Evolutionary conservation across 1,139 yeast species (phyloP).

Genomic region (Hemisphaericaspora subhashii): DNA sequence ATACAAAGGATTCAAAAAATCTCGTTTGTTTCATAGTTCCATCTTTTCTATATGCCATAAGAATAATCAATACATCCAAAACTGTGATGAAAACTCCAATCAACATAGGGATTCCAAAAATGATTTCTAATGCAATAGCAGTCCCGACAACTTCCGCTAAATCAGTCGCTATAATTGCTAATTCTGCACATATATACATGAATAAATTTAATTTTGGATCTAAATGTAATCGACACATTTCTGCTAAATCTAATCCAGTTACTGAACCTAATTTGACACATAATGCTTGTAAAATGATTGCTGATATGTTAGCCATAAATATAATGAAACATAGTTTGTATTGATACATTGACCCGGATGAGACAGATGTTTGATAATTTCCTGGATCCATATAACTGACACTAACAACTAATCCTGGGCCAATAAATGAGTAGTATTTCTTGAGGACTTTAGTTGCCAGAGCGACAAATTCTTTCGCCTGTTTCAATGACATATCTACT

Average conservation of each 20-base stretch:
- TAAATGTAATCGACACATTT: constrained; percentile 67
- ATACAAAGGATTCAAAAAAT: constrained; percentile 65
- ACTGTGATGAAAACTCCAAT: constrained; percentile 69
- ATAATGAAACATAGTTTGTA: constrained; percentile 65
- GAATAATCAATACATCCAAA: constrained; percentile 66
- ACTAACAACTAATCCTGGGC: constrained; percentile 76
- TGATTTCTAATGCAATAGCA: constrained; percentile 69
- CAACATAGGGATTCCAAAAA: constrained; percentile 65
- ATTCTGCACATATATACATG: constrained; percentile 64
- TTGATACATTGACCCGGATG: constrained; percentile 72
- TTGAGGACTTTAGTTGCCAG: constrained; percentile 15
- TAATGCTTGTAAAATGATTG: constrained; percentile 67
- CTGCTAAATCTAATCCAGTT: constrained; percentile 76
- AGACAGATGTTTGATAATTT: constrained; percentile 76
- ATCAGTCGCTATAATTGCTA: constrained; percentile 79
- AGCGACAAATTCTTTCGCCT: not conserved
- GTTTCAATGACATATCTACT: not conserved
- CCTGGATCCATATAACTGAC: constrained; percentile 86
- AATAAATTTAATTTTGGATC: constrained; percentile 57
- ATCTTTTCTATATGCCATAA: constrained; percentile 70
- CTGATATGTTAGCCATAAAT: constrained; percentile 65
- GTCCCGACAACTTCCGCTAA: constrained; percentile 83
- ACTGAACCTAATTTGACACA: constrained; percentile 78
- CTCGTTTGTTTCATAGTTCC: constrained; percentile 68
- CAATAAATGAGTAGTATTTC: constrained; percentile 64